Evolutionary conservation across 345 rosid genomes (phyloP).

Genomic region (Syzygium jambos): DNA sequence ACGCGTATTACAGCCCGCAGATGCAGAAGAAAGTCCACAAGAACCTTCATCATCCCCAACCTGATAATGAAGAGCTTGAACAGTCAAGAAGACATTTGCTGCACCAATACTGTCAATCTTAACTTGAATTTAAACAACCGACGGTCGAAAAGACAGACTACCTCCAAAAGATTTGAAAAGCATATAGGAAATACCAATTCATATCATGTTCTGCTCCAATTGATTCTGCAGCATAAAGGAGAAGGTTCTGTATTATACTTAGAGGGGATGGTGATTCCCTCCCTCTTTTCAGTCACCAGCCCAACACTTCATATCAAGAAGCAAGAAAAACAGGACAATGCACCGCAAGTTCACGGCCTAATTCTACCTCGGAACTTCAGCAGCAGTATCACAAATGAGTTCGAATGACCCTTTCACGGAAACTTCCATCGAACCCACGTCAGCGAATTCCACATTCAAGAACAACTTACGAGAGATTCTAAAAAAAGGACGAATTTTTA

Average conservation of each 20-base stretch:
- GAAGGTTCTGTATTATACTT: neutral
- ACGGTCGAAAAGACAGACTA: neutral
- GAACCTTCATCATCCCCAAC: neutral
- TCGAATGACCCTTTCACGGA: neutral
- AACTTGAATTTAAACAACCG: neutral
- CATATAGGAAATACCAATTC: neutral
- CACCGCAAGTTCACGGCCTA: neutral
- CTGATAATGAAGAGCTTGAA: neutral
- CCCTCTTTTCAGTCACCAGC: neutral
- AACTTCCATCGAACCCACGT: neutral
- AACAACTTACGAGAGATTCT: neutral
- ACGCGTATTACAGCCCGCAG: accelerated
- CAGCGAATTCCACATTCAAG: neutral
- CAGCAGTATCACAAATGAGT: neutral
- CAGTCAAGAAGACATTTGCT: neutral
- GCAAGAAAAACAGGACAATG: neutral
- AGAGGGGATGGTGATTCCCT: neutral
- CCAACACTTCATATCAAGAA: neutral
- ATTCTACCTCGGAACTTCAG: neutral
- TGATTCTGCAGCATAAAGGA: neutral
- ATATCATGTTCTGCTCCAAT: neutral
- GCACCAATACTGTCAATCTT: neutral
- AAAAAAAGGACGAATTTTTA: neutral
- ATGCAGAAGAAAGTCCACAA: neutral
- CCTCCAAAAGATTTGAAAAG: neutral